Evolutionary conservation across 441 rosid species (phyloP), one percentile per base, ranked within the genome.

Genomic region (Kokia cookei): DNA sequence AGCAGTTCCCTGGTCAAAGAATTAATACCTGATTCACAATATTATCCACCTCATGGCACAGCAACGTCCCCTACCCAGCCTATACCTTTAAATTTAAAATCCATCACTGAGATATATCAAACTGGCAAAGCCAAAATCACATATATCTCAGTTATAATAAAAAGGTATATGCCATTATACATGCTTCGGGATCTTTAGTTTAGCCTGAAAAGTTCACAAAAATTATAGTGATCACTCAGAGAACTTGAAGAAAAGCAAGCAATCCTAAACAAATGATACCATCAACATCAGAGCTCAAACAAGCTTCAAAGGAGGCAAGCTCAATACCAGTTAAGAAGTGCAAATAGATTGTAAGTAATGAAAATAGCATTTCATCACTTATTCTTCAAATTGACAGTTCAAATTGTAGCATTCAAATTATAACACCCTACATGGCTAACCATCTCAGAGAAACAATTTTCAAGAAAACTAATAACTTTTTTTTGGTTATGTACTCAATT

Each of bases 11-110:
- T 15, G 63, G 27, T 58, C 37, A 24, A 54, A 29, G 42, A 67
- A 48, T 0, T 32, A 58, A 32, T 83, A 84, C 89, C 90, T 87
- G 82, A 60, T 66, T 79, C 79, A 84, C 78, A 58, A 82, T 82
- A 65, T 72, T 78, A 73, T 91, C 95, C 64, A 90, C 90, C 69
- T 89, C 90, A n/a, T 79, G 79, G 80, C 87, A 82, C 76, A 92
- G 70, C 15, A 64, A 92, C 76, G 66, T 84, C 83, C 66, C 93
- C 90, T 71, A 87, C 83, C 96, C 90, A 92, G 27, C 88, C 72
- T 51, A 77, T 78, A 1, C 37, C 37, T 32, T 85, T 90, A 24
- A 67, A 78, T 71, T 86, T 84, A 37, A 80, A 55, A 77, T 80
- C 89, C 94, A 85, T 86, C 51, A 51, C 3, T 3, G 61, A 50